Evolutionary conservation across 495 filamentous ascomycete genomes (phyloP).

Genomic region (Daldinia bambusicola): DNA sequence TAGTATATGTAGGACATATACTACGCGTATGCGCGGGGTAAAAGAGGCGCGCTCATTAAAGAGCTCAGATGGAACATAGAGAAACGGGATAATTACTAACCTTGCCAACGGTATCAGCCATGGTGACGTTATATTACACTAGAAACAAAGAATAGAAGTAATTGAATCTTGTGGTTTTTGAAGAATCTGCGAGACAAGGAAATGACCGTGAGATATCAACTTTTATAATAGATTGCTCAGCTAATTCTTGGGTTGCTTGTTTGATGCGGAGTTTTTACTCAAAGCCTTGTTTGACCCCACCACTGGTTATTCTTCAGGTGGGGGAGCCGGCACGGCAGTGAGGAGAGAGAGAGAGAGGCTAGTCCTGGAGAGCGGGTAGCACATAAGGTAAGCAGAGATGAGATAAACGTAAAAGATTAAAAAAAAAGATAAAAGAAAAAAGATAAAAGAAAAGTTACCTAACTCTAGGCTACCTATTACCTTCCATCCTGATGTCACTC

Average conservation of each 20-base stretch:
- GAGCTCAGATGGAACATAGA: background rate
- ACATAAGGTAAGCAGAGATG: background rate
- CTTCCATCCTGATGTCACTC: constrained; percentile 34
- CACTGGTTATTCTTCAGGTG: constrained; percentile 44
- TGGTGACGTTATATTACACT: constrained; percentile 36
- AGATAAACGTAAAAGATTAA: background rate
- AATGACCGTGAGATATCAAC: constrained; percentile 31
- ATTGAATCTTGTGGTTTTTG: constrained; percentile 15
- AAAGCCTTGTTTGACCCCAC: constrained; percentile 41
- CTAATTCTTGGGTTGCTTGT: constrained; percentile 29
- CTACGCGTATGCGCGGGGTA: constrained; percentile 43
- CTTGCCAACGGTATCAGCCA: constrained; percentile 62
- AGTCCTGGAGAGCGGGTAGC: background rate
- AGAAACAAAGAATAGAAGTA: constrained; percentile 10
- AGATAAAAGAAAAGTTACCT: too few relatives aligned
- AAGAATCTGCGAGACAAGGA: constrained; percentile 11
- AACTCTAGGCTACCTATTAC: constrained; percentile 10
- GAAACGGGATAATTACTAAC: constrained; percentile 41
- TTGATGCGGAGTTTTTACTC: constrained; percentile 42
- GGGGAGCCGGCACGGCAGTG: constrained; percentile 47
- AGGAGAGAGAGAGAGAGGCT: constrained; percentile 15
- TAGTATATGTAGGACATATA: constrained; percentile 12
- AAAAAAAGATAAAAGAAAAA: too few relatives aligned
- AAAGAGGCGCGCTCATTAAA: constrained; percentile 7
- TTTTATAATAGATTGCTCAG: constrained; percentile 36